Conservation (phyloP, 2,329 filamentous ascomycete genomes). For the Clonostachys rosea region DNA sequence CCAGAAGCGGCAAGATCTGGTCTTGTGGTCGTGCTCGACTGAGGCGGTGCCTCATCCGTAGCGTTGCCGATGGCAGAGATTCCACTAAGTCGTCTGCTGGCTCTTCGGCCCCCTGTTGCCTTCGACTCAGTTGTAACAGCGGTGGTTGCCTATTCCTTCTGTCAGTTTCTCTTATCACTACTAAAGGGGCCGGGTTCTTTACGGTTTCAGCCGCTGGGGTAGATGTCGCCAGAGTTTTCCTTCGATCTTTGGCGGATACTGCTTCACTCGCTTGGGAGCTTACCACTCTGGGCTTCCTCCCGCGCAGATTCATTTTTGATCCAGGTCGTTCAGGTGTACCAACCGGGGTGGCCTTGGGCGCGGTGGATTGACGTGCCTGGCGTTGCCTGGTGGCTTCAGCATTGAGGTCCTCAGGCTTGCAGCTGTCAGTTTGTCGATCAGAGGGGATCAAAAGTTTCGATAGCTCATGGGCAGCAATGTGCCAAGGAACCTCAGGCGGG, state of each 20-base stretch:
- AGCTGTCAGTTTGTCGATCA: conserved; percentile 71
- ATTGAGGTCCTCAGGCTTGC: conserved; percentile 72
- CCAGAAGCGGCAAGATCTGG: conserved; percentile 1
- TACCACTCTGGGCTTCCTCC: conserved; percentile 59
- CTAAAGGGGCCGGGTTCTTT: conserved; percentile 1
- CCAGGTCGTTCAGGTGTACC: conserved; percentile 35
- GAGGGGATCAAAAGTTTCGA: conserved; percentile 77
- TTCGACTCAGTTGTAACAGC: too few relatives aligned
- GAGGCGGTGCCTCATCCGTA: conserved; percentile 10
- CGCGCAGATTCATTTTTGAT: conserved; percentile 67
- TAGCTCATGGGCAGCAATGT: conserved; percentile 76
- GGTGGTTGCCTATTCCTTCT: too few relatives aligned
- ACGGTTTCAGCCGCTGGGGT: conserved; percentile 18
- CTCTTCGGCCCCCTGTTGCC: conserved; percentile 13
- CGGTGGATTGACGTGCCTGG: conserved; percentile 58
- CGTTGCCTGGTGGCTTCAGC: conserved; percentile 59
- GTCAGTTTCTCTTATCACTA: not conserved
- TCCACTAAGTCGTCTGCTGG: conserved; percentile 44
- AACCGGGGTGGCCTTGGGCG: conserved; percentile 21
- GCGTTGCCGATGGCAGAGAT: conserved; percentile 29
- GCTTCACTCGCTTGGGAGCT: conserved; percentile 44
- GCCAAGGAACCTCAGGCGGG: conserved; percentile 81
- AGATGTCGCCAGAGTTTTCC: conserved; percentile 57
- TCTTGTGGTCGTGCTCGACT: conserved; percentile 1
- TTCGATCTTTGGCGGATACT: conserved; percentile 34